phyloP scores from a whole-genome alignment of 2,329 filamentous ascomycete species.

The Cyphellophora attinorum region DNA sequence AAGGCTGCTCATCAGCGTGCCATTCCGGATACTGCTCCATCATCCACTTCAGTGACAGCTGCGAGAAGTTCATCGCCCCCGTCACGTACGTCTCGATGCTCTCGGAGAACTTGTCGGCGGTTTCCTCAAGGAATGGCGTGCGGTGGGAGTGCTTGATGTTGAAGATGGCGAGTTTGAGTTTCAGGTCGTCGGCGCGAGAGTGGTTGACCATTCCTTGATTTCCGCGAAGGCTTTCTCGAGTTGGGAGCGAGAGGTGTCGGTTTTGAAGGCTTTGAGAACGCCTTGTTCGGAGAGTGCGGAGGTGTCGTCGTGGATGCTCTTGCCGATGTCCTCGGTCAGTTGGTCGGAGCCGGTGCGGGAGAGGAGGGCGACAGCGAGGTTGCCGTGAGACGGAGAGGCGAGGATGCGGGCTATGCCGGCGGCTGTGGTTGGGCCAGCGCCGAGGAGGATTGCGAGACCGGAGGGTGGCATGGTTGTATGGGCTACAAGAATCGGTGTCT shows the following conservation, averaged over 20 bases:
- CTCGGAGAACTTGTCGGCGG: conserved; percentile 38
- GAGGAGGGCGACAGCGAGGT: conserved; percentile 46
- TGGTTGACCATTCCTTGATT: conserved; percentile 25
- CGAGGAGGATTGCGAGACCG: conserved; percentile 43
- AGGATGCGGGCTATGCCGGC: conserved; percentile 49
- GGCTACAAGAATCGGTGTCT: too few species aligned
- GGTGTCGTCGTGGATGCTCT: too few species aligned
- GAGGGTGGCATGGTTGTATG: conserved; percentile 32
- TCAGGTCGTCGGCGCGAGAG: conserved; percentile 34
- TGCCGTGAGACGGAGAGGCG: conserved; percentile 40
- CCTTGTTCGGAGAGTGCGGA: conserved; percentile 31
- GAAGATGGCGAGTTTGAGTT: conserved; percentile 44
- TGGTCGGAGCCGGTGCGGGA: conserved; percentile 39
- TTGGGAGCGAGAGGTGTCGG: conserved; percentile 38
- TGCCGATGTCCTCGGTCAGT: conserved; percentile 32
- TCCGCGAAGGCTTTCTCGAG: conserved; percentile 40
- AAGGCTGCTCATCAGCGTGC: conserved; percentile 29
- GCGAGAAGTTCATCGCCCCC: conserved; percentile 46
- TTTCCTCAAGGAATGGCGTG: conserved; percentile 47
- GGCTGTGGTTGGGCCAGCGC: conserved; percentile 38
- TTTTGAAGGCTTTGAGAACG: conserved; percentile 43
- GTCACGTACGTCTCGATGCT: conserved; percentile 44
- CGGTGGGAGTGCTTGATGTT: conserved; percentile 47
- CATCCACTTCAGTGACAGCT: conserved; percentile 37
- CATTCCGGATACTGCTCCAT: conserved; percentile 28